Evolutionary conservation across 2,329 filamentous ascomycete species (phyloP), one percentile per base, ranked within the genome.

Genomic region (Bipolaris gigantea): DNA sequence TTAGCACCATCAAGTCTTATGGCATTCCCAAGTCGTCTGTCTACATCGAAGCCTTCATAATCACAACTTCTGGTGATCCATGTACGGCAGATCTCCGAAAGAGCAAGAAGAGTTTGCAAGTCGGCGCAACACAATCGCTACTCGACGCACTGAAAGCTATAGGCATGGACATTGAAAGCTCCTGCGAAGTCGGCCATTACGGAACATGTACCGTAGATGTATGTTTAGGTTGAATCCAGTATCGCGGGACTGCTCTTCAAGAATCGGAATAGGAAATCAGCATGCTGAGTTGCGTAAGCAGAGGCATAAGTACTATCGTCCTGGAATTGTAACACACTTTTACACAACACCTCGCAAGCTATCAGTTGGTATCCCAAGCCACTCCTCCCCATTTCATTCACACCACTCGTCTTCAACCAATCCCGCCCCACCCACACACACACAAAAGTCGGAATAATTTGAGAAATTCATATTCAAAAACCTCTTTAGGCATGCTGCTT

Each of bases 21-120:
- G 75, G 77, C 0, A 73, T 88, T 0, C 67, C 75, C 0, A 73
- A 79, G 2, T 73, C 77, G 0, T 82, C 85, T 36, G 75, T 87
- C 1, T 85, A 88, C 66, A 84, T 81, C 53, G 85, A 88, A 67
- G 80, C 81, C 0, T 88, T 88, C 56, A 73, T 75, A 1, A 80
- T 81, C 1, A 77, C 81, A 18, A 74, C 77, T 0, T 77, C 77
- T 0, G 85, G 85, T 0, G 83, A 87, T 60, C 80, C 84, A 0
- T 88, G 88, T 57, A 81, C 83, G 36, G 85, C 76, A 0, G 77
- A 83, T 42, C 76, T 88, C 0, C 67, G 70, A 6, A 80, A 81
- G 48, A 63, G 66, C 35, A 54, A 67, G 42, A 77, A 72, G 59
- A 69, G 73, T 1, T 55, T 88, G 6, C 69, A 76, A 15, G 81